Evolutionary conservation across 148 eudicot species (phyloP), one percentile per base, ranked within the genome.

Genomic region (Chenopodium formosanum): DNA sequence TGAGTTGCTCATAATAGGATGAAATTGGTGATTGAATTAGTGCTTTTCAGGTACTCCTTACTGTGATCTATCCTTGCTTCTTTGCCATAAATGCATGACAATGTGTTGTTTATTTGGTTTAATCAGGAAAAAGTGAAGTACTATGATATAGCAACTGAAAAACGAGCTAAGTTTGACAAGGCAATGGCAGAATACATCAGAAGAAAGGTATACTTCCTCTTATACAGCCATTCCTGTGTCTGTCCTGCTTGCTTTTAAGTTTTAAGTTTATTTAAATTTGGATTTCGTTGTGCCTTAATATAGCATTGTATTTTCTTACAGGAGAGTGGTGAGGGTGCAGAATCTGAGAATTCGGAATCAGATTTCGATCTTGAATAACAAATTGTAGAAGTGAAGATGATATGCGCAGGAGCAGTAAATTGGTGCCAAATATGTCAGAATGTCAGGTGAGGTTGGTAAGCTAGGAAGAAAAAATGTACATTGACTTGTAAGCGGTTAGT

Each of bases 81-180:
- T 72, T 70, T 52, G 9, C 10, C 9, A 4, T 70, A 1, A 32
- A 31, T 67, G 70, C 17, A 34, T 72, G 29, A 72, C 23, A 20
- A 40, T 12, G 32, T 73, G 17, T 44, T 46, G n/a, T 34, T 75
- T 20, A 37, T 34, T 34, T 82, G 53, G 7, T 71, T 46, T 73
- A 73, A 13, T 65, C 14, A 94, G 96, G 98, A 92, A 66, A 92
- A 94, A 79, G 97, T 93, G 81, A 87, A 93, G 52, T 95, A 95
- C 87, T 95, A 95, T 82, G 98, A 95, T 67, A 90, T 92, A 75
- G 97, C 98, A 46, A 88, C 97, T 25, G 94, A 91, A 84, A 95
- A 93, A 86, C 87, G 98, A 29, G 94, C 91, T 17, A 92, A 86
- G 78, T 95, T 93, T 82, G 97, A 95, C 73, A 88, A 37, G 69